Base-by-base conservation (phyloP, 2,329 filamentous ascomycete genomes). In the Madurella fahalii region DNA sequence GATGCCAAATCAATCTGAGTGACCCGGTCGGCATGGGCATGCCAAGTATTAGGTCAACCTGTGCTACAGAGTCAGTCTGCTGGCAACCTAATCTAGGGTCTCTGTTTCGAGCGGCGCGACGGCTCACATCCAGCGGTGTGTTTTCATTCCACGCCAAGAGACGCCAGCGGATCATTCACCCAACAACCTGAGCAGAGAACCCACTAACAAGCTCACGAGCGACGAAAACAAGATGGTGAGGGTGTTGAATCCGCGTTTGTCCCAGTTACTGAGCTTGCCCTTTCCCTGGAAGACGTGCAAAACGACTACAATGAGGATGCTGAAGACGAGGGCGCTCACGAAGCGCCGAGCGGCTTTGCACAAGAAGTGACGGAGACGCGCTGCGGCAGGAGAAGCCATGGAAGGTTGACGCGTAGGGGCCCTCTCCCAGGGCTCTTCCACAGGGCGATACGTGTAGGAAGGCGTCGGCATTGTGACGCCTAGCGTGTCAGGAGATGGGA, bases 151-250 rank as follows among this genome's bases (percentile, higher is more conserved):
- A 37, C 13, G 50, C 50, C 37, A 53, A 16, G 9, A 56, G 41
- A 17, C 17, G 25, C 54, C 54, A 56, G 12, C 54, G 54, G 16
- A 56, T 18, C 41, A 45, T 48, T 40, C 40, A n/a, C 54, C 54
- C 16, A 56, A 17, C 16, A 56, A 40, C 5, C 40, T 40, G 9
- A 56, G 34, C 45, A 56, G 31, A 9, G 54, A 53, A 20, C 54
- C 54, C 12, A 56, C 17, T n/a, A 50, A 48, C 34, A 56, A 50
- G 47, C 54, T 56, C 31, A 56, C 54, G 5, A 56, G 47, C 2
- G 54, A 44, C 32, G 54, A 50, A 25, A 50, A 52, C 12, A 49
- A 25, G 25, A 56, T 49, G 32, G 42, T 42, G 18, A 56, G 50
- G 15, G 44, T 42, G 40, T 50, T 56, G 54, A 56, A 45, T 17